phyloP scores from a whole-genome alignment of 495 filamentous ascomycete genomes.

The Aspergillus affinis region DNA sequence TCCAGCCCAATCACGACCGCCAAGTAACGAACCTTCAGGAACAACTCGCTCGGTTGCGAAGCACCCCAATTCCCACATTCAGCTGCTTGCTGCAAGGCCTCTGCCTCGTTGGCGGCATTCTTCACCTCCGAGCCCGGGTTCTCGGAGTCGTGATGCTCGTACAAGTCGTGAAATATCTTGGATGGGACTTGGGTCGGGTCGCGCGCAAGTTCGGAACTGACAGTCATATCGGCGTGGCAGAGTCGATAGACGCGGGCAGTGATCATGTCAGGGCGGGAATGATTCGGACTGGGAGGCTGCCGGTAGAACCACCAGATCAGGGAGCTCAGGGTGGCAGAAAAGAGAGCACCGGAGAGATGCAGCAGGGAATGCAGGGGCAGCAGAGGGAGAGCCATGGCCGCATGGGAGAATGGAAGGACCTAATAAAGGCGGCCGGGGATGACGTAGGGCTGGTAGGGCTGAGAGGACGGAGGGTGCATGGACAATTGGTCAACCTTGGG shows the following conservation, averaged over 20 bases:
- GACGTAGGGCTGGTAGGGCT: conserved; percentile 13
- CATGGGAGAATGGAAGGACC: not conserved
- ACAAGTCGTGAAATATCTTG: conserved; percentile 56
- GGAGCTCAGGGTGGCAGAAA: conserved; percentile 7
- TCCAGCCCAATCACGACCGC: too few relatives aligned
- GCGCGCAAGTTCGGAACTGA: conserved; percentile 55
- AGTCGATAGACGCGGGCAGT: conserved; percentile 44
- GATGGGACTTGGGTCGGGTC: conserved; percentile 52
- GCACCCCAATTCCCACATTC: conserved; percentile 69
- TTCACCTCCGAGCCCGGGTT: conserved; percentile 14
- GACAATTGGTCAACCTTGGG: not conserved
- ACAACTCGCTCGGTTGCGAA: conserved; percentile 62
- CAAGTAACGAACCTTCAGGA: conserved; percentile 49
- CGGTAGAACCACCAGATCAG: conserved; percentile 11
- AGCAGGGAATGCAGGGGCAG: conserved; percentile 7
- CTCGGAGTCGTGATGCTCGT: conserved; percentile 21
- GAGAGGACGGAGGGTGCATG: not conserved
- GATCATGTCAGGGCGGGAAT: conserved; percentile 20
- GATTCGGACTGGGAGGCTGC: conserved; percentile 16
- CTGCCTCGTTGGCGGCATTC: conserved; percentile 30
- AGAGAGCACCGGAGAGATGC: conserved; percentile 6
- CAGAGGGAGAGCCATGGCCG: conserved; percentile 1
- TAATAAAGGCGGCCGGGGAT: conserved; percentile 3
- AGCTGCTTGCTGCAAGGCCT: conserved; percentile 48
- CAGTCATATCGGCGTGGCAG: conserved; percentile 51